Evolutionary conservation across 768 basidiomycete species (phyloP).

Genomic region (Russula abietina): DNA sequence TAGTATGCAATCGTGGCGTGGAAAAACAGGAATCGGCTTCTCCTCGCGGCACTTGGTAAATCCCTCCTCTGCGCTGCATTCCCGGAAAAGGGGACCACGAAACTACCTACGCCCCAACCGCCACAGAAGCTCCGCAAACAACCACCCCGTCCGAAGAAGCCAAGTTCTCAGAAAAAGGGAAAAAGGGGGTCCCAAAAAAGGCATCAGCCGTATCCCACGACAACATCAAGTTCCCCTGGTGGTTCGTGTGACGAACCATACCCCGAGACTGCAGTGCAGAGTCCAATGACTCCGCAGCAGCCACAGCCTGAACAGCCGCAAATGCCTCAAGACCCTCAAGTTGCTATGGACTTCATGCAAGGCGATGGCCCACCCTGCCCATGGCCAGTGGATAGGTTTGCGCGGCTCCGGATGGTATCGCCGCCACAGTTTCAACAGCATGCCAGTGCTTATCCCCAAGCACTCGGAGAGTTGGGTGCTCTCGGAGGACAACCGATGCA

Average conservation of each 20-base stretch:
- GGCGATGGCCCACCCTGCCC: too few species aligned
- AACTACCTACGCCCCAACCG: background rate
- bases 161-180: background rate
- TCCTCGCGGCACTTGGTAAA: slow-evolving; percentile 1
- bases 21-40: background rate
- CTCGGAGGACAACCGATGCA: too few species aligned
- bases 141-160: background rate
- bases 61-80: slow-evolving; percentile 9
- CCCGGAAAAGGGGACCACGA: background rate
- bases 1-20: slow-evolving; percentile 10
- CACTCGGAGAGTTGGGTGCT: too few species aligned
- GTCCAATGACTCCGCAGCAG: background rate
- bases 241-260: background rate
- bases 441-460: too few species aligned
- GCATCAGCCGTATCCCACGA: background rate
- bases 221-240: background rate
- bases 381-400: too few species aligned
- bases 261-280: background rate
- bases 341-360: background rate
- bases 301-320: background rate
- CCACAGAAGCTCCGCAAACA: background rate
- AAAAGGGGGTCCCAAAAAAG: background rate
- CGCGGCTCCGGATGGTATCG: too few species aligned
- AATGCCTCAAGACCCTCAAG: background rate
- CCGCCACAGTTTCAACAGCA: too few species aligned